These are phyloP conservation scores for Coemansia sp. DNA, from an alignment of 192 early-diverging fungal species.

Conservation along the genomic window DNA sequence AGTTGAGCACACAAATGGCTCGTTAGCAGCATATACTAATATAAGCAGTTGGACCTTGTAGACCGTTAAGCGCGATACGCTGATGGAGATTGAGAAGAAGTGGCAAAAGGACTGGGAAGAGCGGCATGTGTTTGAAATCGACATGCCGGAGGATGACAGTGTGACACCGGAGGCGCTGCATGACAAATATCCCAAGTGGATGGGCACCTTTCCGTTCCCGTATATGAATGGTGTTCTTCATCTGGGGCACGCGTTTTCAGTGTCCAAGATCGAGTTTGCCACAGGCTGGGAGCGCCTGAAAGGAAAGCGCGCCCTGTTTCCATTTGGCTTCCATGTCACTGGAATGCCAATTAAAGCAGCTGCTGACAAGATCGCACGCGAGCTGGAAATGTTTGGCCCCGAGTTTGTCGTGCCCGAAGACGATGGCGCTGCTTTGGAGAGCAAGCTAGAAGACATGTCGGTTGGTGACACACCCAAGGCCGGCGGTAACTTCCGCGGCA, in stretches of 20 bases:
- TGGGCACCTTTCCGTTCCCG: conserved; percentile 93
- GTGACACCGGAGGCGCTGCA: conserved; percentile 57
- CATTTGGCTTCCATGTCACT: conserved; percentile 97
- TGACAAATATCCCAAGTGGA: conserved; percentile 77
- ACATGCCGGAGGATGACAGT: conserved; percentile 70
- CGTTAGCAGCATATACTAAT: not conserved
- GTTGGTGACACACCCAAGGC: conserved; percentile 54
- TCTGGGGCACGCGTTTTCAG: conserved; percentile 91
- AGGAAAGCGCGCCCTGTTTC: conserved; percentile 90
- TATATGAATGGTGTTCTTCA: conserved; percentile 96
- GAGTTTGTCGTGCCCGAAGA: conserved; percentile 45
- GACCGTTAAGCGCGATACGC: conserved; percentile 77
- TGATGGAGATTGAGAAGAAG: conserved; percentile 71
- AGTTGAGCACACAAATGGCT: not conserved
- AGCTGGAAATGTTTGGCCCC: conserved; percentile 55
- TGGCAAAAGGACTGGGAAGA: conserved; percentile 80
- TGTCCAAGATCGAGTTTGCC: conserved; percentile 95
- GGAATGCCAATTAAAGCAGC: conserved; percentile 98
- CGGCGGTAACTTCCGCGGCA: conserved; percentile 25
- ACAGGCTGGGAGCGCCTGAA: conserved; percentile 88
- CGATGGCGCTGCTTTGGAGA: conserved; percentile 12
- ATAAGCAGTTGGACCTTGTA: conserved; percentile 6
- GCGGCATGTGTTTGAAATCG: conserved; percentile 73
- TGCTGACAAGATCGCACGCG: conserved; percentile 53
- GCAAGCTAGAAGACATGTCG: conserved; percentile 38